These are phyloP conservation scores for Chondrus crispus DNA, from an alignment of 23 red algal genomes.

Conservation along the genomic window DNA sequence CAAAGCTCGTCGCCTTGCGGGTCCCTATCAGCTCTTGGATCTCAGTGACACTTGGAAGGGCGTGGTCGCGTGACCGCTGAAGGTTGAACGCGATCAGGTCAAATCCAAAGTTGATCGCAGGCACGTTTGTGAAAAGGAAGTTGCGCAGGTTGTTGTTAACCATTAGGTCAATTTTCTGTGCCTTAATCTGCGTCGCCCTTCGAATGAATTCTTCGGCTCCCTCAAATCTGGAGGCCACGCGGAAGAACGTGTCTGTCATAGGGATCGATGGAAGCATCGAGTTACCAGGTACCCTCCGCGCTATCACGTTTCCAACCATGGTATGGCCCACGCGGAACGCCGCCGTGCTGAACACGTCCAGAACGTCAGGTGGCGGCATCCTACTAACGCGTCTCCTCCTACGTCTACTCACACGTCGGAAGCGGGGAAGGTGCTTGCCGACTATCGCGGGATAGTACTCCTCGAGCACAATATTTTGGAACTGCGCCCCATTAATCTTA, in stretches of 20 bases:
- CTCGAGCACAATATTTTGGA: constrained; percentile 49
- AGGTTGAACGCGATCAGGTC: constrained; percentile 45
- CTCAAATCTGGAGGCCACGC: not conserved
- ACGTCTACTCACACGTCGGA: not conserved
- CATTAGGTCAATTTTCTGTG: constrained; percentile 19
- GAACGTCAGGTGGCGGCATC: too few relatives aligned
- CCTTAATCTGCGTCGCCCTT: not conserved
- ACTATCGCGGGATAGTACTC: constrained; percentile 30
- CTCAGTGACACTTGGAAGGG: constrained; percentile 7
- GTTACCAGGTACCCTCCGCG: not conserved
- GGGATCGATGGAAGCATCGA: not conserved
- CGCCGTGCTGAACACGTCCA: constrained; percentile 40
- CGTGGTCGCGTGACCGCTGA: constrained; percentile 40
- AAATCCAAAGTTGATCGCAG: not conserved
- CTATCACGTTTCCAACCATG: constrained; percentile 32
- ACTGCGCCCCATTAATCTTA: constrained; percentile 19
- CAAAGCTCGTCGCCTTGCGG: not conserved
- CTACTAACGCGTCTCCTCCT: not conserved
- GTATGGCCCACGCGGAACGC: constrained; percentile 57
- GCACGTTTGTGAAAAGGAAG: constrained; percentile 19
- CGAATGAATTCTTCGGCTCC: not conserved
- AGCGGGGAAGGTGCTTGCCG: not conserved
- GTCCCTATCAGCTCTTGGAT: not conserved
- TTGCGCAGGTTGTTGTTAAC: constrained; percentile 28
- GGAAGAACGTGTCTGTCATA: not conserved